Base-by-base conservation (phyloP, 1,284 basidiomycete genomes). In the Sanguinoderma infundibulare region DNA sequence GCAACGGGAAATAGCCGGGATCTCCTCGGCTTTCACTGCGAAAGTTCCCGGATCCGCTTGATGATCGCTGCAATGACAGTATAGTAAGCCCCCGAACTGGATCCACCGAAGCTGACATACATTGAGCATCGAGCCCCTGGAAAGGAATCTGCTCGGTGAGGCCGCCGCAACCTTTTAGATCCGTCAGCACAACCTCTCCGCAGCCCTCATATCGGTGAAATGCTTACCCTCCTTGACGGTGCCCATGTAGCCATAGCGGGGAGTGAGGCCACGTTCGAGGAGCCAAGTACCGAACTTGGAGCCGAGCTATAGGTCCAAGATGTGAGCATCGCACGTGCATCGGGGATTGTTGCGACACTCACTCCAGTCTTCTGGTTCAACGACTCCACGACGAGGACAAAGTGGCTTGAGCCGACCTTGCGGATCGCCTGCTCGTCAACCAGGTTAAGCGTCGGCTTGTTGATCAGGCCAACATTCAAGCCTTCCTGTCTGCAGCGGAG, bases 301-400 rank as follows among this genome's bases (percentile, higher is more conserved):
- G 47, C 91, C 92, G 69, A 93, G 86, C 88, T 91, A 57, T 26
- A 35, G 2, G 24, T 28, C 42, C 56, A 28, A 32, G 12, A 17
- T n/a, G 5, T 47, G 26, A 49, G 42, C 34, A 22, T 14, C 8
- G 10, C 7, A 5, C 22, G 20, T 17, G 10, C 10, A 24, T 2
- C 0, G 38, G 30, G 14, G 32, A 1, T 15, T 3, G 5, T 7
- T 0, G 22, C 6, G 46, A 59, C 35, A 76, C 86, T 55, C 74
- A 91, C 89, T 17, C 91, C 92, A 14, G 92, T 95, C 85, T 91
- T 92, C 77, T 90, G 89, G 80, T 92, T 94, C 60, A 91, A 80
- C n/a, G 90, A 89, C 77, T 95, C 93, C 24, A 90, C 92, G 42
- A 94, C 86, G 38, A 95, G 83, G 24, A 94, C 91, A 74, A 94